Evolutionary conservation across 2,329 filamentous ascomycete species (phyloP).

Genomic region (Fusarium zealandicum): DNA sequence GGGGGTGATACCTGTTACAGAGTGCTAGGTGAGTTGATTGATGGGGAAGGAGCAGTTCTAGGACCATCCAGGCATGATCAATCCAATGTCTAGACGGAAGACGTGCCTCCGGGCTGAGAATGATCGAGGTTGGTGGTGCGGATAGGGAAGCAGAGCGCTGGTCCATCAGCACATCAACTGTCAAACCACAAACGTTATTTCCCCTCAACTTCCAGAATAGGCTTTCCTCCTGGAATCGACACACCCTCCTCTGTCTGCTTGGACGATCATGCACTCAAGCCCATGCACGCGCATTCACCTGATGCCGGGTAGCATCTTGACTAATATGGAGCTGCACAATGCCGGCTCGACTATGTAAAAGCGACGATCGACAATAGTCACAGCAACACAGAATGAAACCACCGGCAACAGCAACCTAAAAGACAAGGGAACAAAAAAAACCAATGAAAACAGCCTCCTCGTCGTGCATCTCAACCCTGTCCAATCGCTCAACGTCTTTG

Average conservation of each 20-base stretch:
- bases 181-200: neutral
- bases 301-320: constrained; percentile 2
- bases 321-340: neutral
- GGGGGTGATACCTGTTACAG: neutral
- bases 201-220: neutral
- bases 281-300: constrained; percentile 9
- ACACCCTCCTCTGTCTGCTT: constrained; percentile 11
- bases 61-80: neutral
- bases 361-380: neutral
- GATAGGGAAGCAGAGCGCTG: neutral
- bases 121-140: no score
- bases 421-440: neutral
- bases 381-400: neutral
- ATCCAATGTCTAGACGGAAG: constrained; percentile 1
- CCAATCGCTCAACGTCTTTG: neutral
- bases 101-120: constrained; percentile 17
- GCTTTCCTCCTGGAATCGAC: constrained; percentile 5
- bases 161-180: neutral
- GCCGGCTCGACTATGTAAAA: neutral
- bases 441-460: neutral
- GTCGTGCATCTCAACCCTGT: neutral
- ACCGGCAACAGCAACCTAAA: no score
- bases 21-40: constrained; percentile 5
- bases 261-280: constrained; percentile 34
- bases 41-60: constrained; percentile 25